A percentile compares a stretch with the other conserved stretches of the same genome.
Evolutionary conservation across 1,284 basidiomycete genomes (phyloP).

Genomic region (Tilletia horrida): DNA sequence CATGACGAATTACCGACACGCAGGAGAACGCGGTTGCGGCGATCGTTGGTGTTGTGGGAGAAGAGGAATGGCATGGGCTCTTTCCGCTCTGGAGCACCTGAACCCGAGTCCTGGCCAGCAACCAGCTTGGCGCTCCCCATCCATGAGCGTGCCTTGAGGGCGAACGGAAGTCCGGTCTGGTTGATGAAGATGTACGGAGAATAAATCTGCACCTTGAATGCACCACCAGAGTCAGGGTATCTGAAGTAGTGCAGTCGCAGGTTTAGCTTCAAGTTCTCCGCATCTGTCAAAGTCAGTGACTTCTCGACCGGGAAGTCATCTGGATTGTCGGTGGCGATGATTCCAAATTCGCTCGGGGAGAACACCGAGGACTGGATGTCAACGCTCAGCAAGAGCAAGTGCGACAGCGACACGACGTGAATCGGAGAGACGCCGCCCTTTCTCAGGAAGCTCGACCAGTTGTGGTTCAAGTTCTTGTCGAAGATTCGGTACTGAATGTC

Average conservation of each 20-base stretch:
- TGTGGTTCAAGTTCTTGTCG: slow-evolving; percentile 87
- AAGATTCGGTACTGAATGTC: slow-evolving; percentile 92
- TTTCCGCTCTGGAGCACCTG: slow-evolving; percentile 22
- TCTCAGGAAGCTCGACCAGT: slow-evolving; percentile 78
- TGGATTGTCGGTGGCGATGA: slow-evolving; percentile 89
- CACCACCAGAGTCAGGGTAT: slow-evolving; percentile 89
- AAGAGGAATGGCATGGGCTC: slow-evolving; percentile 63
- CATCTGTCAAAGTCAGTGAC: slow-evolving; percentile 71
- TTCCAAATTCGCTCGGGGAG: slow-evolving; percentile 94
- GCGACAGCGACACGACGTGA: slow-evolving; percentile 91
- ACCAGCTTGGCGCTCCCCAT: slow-evolving; percentile 72
- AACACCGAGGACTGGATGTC: slow-evolving; percentile 77
- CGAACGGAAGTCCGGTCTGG: slow-evolving; percentile 84
- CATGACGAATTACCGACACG: slow-evolving; percentile 81
- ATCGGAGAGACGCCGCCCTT: slow-evolving; percentile 94
- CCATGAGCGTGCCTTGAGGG: slow-evolving; percentile 71
- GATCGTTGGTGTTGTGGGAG: slow-evolving; percentile 73
- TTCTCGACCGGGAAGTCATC: slow-evolving; percentile 85
- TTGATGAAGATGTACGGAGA: slow-evolving; percentile 89
- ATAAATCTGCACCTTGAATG: slow-evolving; percentile 96
- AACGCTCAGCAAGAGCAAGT: slow-evolving; percentile 86
- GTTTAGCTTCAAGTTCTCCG: slow-evolving; percentile 72
- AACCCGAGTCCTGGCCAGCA: slow-evolving; percentile 67
- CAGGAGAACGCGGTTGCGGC: slow-evolving; percentile 80
- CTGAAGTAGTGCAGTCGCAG: slow-evolving; percentile 74